Evolutionary conservation across 768 basidiomycete species (phyloP).

Genomic region (Boletus tomentosulus): DNA sequence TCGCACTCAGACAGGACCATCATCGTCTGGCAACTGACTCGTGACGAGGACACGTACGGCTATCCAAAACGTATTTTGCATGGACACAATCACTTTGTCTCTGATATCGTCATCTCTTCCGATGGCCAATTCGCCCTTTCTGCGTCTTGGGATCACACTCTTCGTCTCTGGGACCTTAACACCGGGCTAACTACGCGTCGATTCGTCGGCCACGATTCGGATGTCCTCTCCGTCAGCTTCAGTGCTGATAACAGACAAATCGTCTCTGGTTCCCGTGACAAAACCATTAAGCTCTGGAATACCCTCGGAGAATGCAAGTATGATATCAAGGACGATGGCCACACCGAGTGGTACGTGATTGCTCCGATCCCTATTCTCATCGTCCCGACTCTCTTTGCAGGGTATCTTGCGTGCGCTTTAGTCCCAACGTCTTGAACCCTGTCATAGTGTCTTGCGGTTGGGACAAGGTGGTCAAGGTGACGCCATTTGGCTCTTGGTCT

Average conservation of each 20-base stretch:
- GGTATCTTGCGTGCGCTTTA: constrained; percentile 99
- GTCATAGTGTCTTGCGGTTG: constrained; percentile 99
- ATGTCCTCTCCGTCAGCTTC: constrained; percentile 99
- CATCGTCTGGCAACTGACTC: constrained; percentile 98
- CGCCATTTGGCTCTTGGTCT: constrained; percentile 20
- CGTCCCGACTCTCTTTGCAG: constrained; percentile 35
- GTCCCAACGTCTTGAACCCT: constrained; percentile 94
- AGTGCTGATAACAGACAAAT: constrained; percentile 99
- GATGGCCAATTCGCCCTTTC: constrained; percentile 99
- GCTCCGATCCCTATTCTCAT: neutral
- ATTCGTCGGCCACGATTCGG: constrained; percentile 97
- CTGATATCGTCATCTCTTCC: constrained; percentile 97
- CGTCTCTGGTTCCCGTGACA: constrained; percentile 96
- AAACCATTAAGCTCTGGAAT: constrained; percentile 99
- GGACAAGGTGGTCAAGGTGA: constrained; percentile 99
- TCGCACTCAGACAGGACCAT: constrained; percentile 98
- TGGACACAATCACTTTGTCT: constrained; percentile 99
- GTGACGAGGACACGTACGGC: constrained; percentile 86
- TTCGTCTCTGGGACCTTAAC: constrained; percentile 99
- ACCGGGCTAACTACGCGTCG: constrained; percentile 93
- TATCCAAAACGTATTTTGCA: constrained; percentile 97
- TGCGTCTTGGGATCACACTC: constrained; percentile 99
- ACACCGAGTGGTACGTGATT: constrained; percentile 78
- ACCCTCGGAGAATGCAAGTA: constrained; percentile 99
- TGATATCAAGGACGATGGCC: constrained; percentile 98